A percentile compares a stretch with the other conserved stretches of the same genome.
These are phyloP conservation scores for Phytophthora melonis DNA, from an alignment of 352 stramenopile genomes.

Conservation along the genomic window DNA sequence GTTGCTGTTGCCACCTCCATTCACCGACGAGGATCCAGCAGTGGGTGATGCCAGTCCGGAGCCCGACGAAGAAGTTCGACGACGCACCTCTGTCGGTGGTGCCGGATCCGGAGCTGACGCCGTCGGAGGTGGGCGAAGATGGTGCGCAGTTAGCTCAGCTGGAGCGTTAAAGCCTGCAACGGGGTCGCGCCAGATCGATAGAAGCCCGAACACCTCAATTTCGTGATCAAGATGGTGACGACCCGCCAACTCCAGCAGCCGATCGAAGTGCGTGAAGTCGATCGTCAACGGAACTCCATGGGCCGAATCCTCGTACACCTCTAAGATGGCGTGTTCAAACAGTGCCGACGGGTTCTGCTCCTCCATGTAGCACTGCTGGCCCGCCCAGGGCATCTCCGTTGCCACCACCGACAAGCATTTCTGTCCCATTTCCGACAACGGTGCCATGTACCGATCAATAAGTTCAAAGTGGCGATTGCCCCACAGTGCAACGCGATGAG, in stretches of 20 bases:
- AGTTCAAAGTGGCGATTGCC: slow-evolving; percentile 74
- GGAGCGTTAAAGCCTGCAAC: slow-evolving; percentile 68
- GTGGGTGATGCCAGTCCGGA: slow-evolving; percentile 29
- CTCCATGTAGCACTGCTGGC: slow-evolving; percentile 83
- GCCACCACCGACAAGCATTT: slow-evolving; percentile 79
- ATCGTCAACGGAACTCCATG: slow-evolving; percentile 53
- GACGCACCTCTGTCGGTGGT: slow-evolving; percentile 25
- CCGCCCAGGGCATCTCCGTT: slow-evolving; percentile 82
- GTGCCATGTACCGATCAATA: slow-evolving; percentile 70
- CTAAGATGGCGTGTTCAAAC: slow-evolving; percentile 72
- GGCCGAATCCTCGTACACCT: slow-evolving; percentile 62
- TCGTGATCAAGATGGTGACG: slow-evolving; percentile 66
- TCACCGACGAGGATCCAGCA: slow-evolving; percentile 19
- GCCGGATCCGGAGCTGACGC: slow-evolving; percentile 30
- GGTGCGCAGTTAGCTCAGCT: slow-evolving; percentile 47
- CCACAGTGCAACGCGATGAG: slow-evolving; percentile 64
- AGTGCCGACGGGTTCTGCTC: slow-evolving; percentile 70
- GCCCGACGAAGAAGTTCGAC: slow-evolving; percentile 30
- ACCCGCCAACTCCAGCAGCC: slow-evolving; percentile 59
- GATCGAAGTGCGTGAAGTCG: slow-evolving; percentile 78
- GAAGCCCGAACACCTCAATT: slow-evolving; percentile 80
- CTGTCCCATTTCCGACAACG: slow-evolving; percentile 71
- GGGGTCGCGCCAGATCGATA: slow-evolving; percentile 74
- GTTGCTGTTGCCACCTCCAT: slow-evolving; percentile 14
- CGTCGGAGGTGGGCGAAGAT: slow-evolving; percentile 36